phyloP scores from a whole-genome alignment of 495 filamentous ascomycete genomes.

The Trichoderma orchidacearum region DNA sequence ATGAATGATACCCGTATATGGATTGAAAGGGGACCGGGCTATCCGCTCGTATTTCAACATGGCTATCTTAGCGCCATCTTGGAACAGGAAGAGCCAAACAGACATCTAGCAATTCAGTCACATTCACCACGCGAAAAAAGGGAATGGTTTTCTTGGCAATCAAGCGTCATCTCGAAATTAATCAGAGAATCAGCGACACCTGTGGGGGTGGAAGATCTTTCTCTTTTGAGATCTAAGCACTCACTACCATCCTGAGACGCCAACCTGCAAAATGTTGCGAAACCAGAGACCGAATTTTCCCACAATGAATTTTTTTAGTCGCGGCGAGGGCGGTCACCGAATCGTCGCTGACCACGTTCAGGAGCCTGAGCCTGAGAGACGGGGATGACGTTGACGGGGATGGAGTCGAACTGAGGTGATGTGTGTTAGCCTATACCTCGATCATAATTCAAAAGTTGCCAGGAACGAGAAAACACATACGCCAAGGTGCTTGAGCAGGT shows the following conservation, averaged over 20 bases:
- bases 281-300: slow-evolving; percentile 8
- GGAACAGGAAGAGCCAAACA: background rate
- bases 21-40: background rate
- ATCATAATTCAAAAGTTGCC: too few relatives aligned
- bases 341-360: slow-evolving; percentile 55
- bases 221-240: slow-evolving; percentile 39
- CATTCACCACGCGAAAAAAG: background rate
- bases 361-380: slow-evolving; percentile 76
- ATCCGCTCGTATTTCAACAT: background rate
- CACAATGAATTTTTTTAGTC: slow-evolving; percentile 26
- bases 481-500: slow-evolving; percentile 92
- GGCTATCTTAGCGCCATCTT: background rate
- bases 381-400: slow-evolving; percentile 85
- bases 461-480: slow-evolving; percentile 46
- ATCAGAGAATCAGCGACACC: slow-evolving; percentile 78
- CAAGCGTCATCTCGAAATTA: slow-evolving; percentile 63
- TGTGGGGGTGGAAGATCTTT: slow-evolving; percentile 45
- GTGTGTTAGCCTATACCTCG: slow-evolving; percentile 9
- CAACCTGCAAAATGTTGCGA: slow-evolving; percentile 12
- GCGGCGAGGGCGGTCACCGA: slow-evolving; percentile 29
- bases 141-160: slow-evolving; percentile 61
- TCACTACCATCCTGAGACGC: slow-evolving; percentile 34
- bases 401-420: slow-evolving; percentile 70
- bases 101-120: background rate
- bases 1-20: background rate